Conservation (phyloP, 179 eudicot species). For the Vitellaria paradoxa region DNA sequence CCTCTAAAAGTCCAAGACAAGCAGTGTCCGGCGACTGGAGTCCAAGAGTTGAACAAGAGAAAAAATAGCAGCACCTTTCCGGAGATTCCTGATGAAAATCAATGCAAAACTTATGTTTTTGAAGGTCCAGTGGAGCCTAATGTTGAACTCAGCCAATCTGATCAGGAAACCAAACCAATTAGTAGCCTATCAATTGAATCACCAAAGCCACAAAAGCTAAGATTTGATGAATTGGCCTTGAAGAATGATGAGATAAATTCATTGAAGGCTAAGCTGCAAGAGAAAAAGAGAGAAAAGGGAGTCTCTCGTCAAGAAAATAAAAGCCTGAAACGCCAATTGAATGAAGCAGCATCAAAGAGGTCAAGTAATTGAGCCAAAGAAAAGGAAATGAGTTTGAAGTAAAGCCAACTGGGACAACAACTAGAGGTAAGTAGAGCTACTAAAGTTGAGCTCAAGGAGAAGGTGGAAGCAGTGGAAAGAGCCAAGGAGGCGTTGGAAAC, state of each 20-base stretch:
- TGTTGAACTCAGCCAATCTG: constrained; percentile 25
- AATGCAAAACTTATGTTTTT: constrained; percentile 75
- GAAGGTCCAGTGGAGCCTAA: constrained; percentile 59
- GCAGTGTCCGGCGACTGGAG: constrained; percentile 8
- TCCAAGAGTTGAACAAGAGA: constrained; percentile 9
- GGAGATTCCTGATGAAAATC: constrained; percentile 29
- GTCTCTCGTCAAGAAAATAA: constrained; percentile 40
- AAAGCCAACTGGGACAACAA: constrained; percentile 36
- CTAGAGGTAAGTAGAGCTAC: constrained; percentile 42
- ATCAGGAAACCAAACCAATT: constrained; percentile 27
- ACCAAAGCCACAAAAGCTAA: constrained; percentile 31
- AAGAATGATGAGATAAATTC: constrained; percentile 48
- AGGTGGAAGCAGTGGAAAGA: constrained; percentile 39
- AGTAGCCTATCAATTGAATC: constrained; percentile 14
- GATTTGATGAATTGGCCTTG: constrained; percentile 33
- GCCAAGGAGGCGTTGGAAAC: constrained; percentile 53
- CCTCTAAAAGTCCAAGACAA: constrained; percentile 21
- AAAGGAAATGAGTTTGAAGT: constrained; percentile 34
- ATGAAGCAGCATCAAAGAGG: constrained; percentile 40
- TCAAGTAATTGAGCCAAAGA: constrained; percentile 34
- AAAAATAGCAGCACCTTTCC: constrained; percentile 7
- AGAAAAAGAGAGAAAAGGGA: constrained; percentile 50
- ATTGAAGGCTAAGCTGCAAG: constrained; percentile 41
- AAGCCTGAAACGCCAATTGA: constrained; percentile 46
- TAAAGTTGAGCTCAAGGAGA: constrained; percentile 33